Evolutionary conservation across 2,329 filamentous ascomycete genomes (phyloP).

Genomic region (Calonectria naviculata): DNA sequence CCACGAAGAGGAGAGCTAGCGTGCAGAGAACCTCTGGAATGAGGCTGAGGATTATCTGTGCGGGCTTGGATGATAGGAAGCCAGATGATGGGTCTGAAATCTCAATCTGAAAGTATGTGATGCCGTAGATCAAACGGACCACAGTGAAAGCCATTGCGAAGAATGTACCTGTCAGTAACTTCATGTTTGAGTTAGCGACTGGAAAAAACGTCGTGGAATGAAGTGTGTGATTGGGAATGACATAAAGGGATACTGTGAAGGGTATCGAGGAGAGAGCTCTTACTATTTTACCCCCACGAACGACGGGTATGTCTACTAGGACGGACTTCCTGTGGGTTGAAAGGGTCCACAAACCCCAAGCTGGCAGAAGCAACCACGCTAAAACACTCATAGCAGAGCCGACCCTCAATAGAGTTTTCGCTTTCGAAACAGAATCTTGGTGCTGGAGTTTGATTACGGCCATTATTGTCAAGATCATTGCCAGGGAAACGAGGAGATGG

Average conservation of each 20-base stretch:
- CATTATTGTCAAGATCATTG: conserved; percentile 16
- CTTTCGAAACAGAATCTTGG: background rate
- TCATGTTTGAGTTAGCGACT: background rate
- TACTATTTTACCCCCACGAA: conserved; percentile 11
- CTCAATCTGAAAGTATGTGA: conserved; percentile 13
- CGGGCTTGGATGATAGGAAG: conserved; percentile 13
- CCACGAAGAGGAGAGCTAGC: background rate
- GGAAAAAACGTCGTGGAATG: background rate
- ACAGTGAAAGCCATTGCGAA: background rate
- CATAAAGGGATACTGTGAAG: background rate
- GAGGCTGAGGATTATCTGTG: conserved; percentile 8
- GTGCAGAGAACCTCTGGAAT: conserved; percentile 18
- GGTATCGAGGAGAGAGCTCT: background rate
- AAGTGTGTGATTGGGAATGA: too few relatives aligned
- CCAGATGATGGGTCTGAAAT: conserved; percentile 11
- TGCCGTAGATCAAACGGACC: conserved; percentile 15
- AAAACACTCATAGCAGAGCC: conserved; percentile 10
- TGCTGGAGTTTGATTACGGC: conserved; percentile 11
- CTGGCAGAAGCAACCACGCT: conserved; percentile 5
- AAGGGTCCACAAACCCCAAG: conserved; percentile 17
- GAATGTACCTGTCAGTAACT: conserved; percentile 13
- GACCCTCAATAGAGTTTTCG: conserved; percentile 12
- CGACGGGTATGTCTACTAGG: background rate
- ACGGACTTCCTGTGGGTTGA: background rate
- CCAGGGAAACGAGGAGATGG: conserved; percentile 3